phyloP scores from a whole-genome alignment of 768 basidiomycete genomes.

The Hypholoma sublateritium region DNA sequence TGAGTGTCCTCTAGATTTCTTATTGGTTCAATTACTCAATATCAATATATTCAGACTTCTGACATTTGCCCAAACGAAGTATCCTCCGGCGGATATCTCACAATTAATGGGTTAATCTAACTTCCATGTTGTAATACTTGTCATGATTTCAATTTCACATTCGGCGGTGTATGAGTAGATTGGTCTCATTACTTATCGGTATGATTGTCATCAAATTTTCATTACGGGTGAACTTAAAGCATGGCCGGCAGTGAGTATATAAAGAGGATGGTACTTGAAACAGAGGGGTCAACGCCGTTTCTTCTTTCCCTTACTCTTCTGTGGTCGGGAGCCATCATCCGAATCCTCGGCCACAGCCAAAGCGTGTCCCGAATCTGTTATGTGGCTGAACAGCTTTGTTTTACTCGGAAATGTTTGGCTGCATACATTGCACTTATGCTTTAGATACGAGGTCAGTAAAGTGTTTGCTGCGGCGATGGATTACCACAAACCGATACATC shows the following conservation, averaged over 20 bases:
- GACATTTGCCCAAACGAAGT: conserved; percentile 95
- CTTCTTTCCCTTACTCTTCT: conserved; percentile 17
- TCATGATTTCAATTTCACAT: not conserved
- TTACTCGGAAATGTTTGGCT: conserved; percentile 59
- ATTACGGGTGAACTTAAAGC: no score
- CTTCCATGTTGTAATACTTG: not conserved
- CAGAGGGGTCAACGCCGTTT: conserved; percentile 5
- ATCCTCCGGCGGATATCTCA: conserved; percentile 89
- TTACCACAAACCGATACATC: conserved; percentile 18
- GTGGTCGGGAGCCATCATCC: conserved; percentile 2
- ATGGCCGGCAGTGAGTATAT: no score
- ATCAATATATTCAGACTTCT: conserved; percentile 58
- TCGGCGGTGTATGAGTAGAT: not conserved
- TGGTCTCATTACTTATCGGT: not conserved
- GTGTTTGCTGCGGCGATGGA: not conserved
- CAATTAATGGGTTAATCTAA: conserved; percentile 80
- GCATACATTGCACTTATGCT: conserved; percentile 71
- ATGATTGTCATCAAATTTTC: no score
- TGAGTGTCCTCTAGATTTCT: conserved; percentile 31
- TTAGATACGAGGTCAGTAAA: conserved; percentile 1
- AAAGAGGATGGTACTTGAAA: not conserved
- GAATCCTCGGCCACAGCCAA: conserved; percentile 29
- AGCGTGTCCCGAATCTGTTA: conserved; percentile 72
- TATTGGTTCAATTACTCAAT: not conserved
- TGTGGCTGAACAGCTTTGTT: conserved; percentile 75